Percentiles rank a stretch among this genome's conserved stretches.
Conservation (phyloP, 768 basidiomycete species). For the Psilocybe azurescens region DNA sequence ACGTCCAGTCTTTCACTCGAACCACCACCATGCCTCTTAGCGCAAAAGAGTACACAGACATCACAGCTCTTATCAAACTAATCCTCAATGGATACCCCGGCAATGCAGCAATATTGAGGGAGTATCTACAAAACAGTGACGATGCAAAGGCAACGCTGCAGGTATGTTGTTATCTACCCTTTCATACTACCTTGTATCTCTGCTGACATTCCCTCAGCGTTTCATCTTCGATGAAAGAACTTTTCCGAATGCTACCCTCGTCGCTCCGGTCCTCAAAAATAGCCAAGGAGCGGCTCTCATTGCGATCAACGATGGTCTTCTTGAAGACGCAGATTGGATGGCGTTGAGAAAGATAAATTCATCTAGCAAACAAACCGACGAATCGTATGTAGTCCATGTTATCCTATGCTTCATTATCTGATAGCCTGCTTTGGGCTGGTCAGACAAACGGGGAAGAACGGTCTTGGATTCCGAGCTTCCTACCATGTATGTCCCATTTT, state of each 20-base stretch:
- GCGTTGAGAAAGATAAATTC: conserved; percentile 41
- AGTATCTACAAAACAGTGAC: conserved; percentile 47
- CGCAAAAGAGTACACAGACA: conserved; percentile 24
- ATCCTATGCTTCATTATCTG: background rate
- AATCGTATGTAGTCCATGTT: conserved; percentile 18
- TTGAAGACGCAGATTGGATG: conserved; percentile 41
- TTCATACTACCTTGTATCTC: background rate
- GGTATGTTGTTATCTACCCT: conserved; percentile 22
- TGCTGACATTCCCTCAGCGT: conserved; percentile 28
- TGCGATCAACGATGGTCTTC: conserved; percentile 40
- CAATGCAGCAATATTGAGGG: conserved; percentile 40
- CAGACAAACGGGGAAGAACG: conserved; percentile 33
- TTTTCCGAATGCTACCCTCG: conserved; percentile 26
- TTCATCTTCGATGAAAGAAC: conserved; percentile 35
- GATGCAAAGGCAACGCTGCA: conserved; percentile 41
- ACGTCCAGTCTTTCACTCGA: background rate
- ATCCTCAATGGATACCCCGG: conserved; percentile 45
- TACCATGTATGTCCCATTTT: conserved; percentile 27
- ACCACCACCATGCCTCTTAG: conserved; percentile 21
- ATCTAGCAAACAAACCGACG: conserved; percentile 31
- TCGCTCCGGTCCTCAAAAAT: conserved; percentile 30
- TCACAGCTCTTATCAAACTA: conserved; percentile 27
- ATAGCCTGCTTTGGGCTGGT: background rate
- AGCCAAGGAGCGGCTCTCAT: conserved; percentile 46
- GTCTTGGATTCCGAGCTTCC: conserved; percentile 30